Evolutionary conservation across 2,329 filamentous ascomycete species (phyloP).

Genomic region (Cladosporium cucumerinum): DNA sequence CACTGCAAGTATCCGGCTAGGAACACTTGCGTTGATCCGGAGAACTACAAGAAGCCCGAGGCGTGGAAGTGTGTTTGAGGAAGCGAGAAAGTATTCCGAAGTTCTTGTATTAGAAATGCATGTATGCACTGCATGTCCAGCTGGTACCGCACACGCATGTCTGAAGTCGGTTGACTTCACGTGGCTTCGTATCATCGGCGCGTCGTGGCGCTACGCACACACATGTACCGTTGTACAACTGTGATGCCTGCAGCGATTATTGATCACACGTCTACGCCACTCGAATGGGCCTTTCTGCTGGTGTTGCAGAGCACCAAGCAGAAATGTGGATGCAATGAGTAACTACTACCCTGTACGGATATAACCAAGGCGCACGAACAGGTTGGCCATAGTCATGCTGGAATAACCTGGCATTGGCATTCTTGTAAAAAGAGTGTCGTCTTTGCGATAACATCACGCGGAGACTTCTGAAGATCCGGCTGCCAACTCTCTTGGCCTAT

Average conservation of each 20-base stretch:
- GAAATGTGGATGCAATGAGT: not conserved
- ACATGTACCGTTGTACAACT: not conserved
- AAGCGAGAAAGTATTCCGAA: no score
- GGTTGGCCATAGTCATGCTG: not conserved
- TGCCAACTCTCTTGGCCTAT: not conserved
- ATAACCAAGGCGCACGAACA: not conserved
- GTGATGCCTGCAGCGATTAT: not conserved
- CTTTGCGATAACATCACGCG: not conserved
- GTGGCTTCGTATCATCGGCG: not conserved
- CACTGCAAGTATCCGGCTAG: conserved; percentile 40
- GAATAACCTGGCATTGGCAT: not conserved
- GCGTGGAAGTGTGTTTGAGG: conserved; percentile 28
- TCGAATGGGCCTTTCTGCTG: not conserved
- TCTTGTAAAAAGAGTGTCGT: not conserved
- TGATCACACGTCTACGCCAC: not conserved
- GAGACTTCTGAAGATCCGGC: not conserved
- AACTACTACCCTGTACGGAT: no score
- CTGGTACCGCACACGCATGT: not conserved
- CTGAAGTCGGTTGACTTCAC: not conserved
- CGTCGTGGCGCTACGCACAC: not conserved
- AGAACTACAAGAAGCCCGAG: conserved; percentile 26
- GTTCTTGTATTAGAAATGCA: no score
- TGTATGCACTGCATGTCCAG: not conserved
- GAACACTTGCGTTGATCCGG: conserved; percentile 27
- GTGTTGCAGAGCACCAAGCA: not conserved